A percentile compares a stretch with the other conserved stretches of the same genome.
Conservation (phyloP, 1,139 yeast genomes). For the Protomyces arabidopsidicola region DNA sequence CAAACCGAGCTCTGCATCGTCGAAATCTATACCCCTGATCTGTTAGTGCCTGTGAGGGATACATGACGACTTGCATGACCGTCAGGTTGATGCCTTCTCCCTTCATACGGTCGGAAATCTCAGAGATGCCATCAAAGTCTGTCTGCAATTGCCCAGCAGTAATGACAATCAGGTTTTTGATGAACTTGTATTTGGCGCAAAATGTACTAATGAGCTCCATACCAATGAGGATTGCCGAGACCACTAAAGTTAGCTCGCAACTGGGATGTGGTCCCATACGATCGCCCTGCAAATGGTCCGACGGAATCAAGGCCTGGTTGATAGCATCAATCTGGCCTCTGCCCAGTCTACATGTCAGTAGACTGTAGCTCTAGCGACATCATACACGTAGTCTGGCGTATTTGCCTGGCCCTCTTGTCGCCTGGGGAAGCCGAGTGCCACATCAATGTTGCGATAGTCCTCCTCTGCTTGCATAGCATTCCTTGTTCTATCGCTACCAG, state of each 20-base stretch:
- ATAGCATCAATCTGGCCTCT: constrained; percentile 27
- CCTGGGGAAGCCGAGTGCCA: constrained; percentile 8
- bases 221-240: constrained; percentile 40
- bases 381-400: background rate
- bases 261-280: constrained; percentile 21
- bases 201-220: constrained; percentile 38
- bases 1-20: constrained; percentile 36
- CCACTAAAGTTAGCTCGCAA: background rate
- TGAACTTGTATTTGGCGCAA: constrained; percentile 41
- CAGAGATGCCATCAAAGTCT: constrained; percentile 31
- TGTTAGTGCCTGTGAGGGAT: background rate
- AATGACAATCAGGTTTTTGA: constrained; percentile 46
- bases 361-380: background rate
- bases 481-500: constrained; percentile 39
- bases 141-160: constrained; percentile 42
- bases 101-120: constrained; percentile 32
- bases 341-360: background rate
- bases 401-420: background rate
- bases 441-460: constrained; percentile 3
- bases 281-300: constrained; percentile 38
- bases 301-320: constrained; percentile 35
- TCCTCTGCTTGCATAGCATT: constrained; percentile 6
- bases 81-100: constrained; percentile 33
- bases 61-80: constrained; percentile 31
- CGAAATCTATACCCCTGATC: constrained; percentile 41